phyloP scores from a whole-genome alignment of 768 basidiomycete species.

The Candolleomyces efflorescens region DNA sequence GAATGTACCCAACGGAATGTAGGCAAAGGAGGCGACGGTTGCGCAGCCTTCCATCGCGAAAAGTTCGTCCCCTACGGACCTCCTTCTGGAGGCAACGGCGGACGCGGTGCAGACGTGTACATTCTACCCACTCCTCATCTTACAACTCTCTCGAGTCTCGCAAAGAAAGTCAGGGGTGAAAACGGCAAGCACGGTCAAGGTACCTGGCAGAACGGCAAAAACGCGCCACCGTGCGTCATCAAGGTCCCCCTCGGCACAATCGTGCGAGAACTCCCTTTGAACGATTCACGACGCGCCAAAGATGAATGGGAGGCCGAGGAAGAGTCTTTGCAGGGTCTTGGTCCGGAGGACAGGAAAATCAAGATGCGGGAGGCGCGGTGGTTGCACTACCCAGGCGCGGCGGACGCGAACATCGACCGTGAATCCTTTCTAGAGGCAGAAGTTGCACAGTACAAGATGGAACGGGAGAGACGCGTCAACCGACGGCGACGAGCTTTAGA shows the following conservation, averaged over 20 bases:
- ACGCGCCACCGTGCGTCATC: conserved; percentile 68
- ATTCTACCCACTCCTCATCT: conserved; percentile 74
- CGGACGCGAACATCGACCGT: conserved; percentile 57
- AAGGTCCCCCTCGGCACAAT: conserved; percentile 89
- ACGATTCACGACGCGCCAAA: conserved; percentile 59
- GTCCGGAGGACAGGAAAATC: conserved; percentile 42
- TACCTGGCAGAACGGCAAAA: conserved; percentile 81
- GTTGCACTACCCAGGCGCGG: conserved; percentile 74
- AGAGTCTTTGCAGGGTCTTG: conserved; percentile 48
- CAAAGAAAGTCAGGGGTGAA: conserved; percentile 61
- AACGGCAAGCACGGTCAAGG: conserved; percentile 76
- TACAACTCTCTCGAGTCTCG: conserved; percentile 71
- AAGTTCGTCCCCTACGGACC: conserved; percentile 81
- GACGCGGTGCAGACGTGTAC: conserved; percentile 84
- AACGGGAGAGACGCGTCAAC: conserved; percentile 52
- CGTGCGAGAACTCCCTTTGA: conserved; percentile 66
- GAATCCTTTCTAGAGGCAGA: conserved; percentile 74
- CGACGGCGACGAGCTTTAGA: conserved; percentile 36
- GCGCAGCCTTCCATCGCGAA: conserved; percentile 91
- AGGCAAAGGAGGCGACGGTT: conserved; percentile 89
- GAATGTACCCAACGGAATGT: neutral
- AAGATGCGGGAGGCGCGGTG: conserved; percentile 64
- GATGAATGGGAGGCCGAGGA: conserved; percentile 76
- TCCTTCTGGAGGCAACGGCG: conserved; percentile 92
- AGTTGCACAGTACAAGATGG: conserved; percentile 50